A percentile compares a stretch with the other conserved stretches of the same genome.
Conservation (phyloP, 225 moss, liverwort and hornwort species). For the Pseudoscleropodium purum region DNA sequence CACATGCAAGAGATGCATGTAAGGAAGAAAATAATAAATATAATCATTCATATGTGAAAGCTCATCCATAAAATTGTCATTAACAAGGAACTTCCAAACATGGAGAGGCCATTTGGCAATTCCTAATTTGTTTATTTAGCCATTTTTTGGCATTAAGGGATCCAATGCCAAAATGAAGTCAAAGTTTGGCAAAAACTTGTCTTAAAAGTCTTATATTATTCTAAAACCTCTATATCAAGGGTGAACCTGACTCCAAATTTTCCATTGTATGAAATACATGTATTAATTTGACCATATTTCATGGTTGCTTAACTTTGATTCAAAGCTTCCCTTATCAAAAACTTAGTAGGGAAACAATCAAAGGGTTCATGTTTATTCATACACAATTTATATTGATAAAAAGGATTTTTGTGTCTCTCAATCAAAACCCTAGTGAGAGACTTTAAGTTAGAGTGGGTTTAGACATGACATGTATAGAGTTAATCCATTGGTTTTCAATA, state of each 20-base stretch:
- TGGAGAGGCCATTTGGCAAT: neutral
- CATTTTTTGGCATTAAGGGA: neutral
- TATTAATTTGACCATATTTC: neutral
- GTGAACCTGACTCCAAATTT: fast-evolving
- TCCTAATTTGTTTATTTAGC: neutral
- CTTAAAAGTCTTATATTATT: fast-evolving
- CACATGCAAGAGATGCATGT: too few relatives aligned
- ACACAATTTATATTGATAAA: neutral
- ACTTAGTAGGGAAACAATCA: neutral
- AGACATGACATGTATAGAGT: too few relatives aligned
- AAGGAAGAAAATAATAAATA: neutral
- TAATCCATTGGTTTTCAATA: fast-evolving
- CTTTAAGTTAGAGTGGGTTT: neutral
- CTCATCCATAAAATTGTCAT: neutral
- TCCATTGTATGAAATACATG: fast-evolving
- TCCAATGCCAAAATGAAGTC: neutral
- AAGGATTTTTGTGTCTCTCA: neutral
- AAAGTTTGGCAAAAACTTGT: too few relatives aligned
- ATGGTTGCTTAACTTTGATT: neutral
- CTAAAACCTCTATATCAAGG: neutral
- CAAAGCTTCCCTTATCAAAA: neutral
- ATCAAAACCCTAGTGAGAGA: too few relatives aligned
- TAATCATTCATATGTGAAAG: neutral
- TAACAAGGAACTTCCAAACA: neutral
- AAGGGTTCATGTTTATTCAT: neutral